A percentile compares a stretch with the other conserved stretches of the same genome.
Conservation (phyloP, 2,329 filamentous ascomycete genomes). For the Trichoderma sp. region DNA sequence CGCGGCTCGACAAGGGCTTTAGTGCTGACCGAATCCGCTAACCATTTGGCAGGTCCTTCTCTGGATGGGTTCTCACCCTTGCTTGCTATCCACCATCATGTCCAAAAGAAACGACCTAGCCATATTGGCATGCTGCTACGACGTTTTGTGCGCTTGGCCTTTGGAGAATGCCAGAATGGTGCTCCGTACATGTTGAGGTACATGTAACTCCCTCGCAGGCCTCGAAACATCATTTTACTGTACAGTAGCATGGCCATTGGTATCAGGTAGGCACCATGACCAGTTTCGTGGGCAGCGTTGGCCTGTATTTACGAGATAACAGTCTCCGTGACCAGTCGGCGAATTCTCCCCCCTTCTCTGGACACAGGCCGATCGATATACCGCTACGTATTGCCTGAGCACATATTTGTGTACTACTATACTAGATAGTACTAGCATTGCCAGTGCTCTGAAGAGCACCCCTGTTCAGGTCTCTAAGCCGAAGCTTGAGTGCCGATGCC, state of each 20-base stretch:
- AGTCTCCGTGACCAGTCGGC: background rate
- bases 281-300: background rate
- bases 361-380: background rate
- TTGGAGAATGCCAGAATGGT: background rate
- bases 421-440: background rate
- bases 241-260: background rate
- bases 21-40: constrained; percentile 19
- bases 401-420: background rate
- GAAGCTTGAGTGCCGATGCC: constrained; percentile 17
- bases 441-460: background rate
- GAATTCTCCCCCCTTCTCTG: background rate
- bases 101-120: background rate
- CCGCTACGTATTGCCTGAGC: background rate
- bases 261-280: background rate
- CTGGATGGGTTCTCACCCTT: constrained; percentile 12
- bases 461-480: constrained; percentile 11
- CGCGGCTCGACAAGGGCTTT: constrained; percentile 17
- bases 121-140: background rate
- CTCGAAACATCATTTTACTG: background rate
- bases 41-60: constrained; percentile 19
- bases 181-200: background rate
- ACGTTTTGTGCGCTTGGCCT: background rate
- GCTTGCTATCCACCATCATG: background rate
- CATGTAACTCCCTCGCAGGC: background rate
- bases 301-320: background rate